These are phyloP conservation scores for Boletus tomentosulus DNA, from an alignment of 768 basidiomycete species.

Conservation along the genomic window DNA sequence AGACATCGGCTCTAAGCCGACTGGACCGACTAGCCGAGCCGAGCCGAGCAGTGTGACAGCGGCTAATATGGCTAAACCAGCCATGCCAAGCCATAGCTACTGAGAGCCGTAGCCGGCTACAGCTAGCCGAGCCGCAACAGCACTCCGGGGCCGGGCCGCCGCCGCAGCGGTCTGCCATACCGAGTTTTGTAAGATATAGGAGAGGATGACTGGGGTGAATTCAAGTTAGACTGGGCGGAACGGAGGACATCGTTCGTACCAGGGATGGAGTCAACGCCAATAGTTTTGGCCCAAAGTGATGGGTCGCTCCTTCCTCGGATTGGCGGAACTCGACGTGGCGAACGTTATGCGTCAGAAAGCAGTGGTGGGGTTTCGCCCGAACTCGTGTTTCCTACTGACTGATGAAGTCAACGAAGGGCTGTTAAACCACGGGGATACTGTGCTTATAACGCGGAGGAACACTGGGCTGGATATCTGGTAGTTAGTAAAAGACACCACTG, in stretches of 20 bases:
- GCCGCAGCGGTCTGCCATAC: constrained; percentile 66
- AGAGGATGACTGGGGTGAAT: constrained; percentile 50
- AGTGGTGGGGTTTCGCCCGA: constrained; percentile 32
- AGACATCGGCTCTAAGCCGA: no score
- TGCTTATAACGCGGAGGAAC: constrained; percentile 15
- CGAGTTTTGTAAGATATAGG: constrained; percentile 71
- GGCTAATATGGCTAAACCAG: no score
- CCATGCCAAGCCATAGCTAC: no score
- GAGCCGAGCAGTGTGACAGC: no score
- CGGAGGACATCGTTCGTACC: constrained; percentile 34
- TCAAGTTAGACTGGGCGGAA: not conserved
- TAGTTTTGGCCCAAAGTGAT: constrained; percentile 30
- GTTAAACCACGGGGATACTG: not conserved
- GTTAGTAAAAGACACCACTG: constrained; percentile 10
- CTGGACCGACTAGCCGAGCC: no score
- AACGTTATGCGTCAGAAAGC: constrained; percentile 13
- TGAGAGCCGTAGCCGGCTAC: no score
- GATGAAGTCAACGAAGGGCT: not conserved
- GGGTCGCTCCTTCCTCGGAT: constrained; percentile 26
- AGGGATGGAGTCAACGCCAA: constrained; percentile 53
- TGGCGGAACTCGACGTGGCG: constrained; percentile 9
- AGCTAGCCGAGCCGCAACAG: no score
- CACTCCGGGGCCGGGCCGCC: no score
- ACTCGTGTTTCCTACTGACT: constrained; percentile 16
- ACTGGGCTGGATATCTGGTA: constrained; percentile 45